phyloP scores from a whole-genome alignment of 1,284 basidiomycete genomes.

The Tilletia indica region DNA sequence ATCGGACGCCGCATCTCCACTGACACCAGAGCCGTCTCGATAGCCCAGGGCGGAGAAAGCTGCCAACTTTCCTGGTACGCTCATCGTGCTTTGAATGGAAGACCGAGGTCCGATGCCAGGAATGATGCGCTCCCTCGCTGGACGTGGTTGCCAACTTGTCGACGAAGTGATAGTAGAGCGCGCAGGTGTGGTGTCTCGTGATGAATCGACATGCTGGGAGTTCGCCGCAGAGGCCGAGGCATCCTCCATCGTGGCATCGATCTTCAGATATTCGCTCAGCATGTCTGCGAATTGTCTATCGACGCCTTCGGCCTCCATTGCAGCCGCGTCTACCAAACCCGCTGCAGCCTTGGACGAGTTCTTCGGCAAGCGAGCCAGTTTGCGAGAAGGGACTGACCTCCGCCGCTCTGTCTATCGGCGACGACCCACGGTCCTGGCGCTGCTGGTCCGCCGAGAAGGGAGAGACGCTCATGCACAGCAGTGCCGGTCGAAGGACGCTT shows the following conservation, averaged over 20 bases:
- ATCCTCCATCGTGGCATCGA: not conserved
- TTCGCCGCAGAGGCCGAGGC: not conserved
- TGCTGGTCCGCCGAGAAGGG: not conserved
- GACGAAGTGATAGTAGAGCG: not conserved
- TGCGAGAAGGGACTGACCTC: not conserved
- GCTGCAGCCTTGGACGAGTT: not conserved
- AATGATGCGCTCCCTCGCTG: slow-evolving; percentile 7
- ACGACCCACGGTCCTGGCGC: slow-evolving; percentile 9
- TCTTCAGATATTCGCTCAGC: not conserved
- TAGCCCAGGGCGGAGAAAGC: not conserved
- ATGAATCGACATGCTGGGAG: not conserved
- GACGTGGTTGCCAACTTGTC: not conserved
- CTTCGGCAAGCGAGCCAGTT: not conserved
- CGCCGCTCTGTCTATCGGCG: not conserved
- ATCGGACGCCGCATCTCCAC: not conserved
- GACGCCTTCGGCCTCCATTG: slow-evolving; percentile 9
- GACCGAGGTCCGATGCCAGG: slow-evolving; percentile 2
- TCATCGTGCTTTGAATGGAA: not conserved
- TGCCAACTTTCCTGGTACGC: too few relatives aligned
- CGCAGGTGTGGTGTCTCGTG: not conserved
- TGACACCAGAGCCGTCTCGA: not conserved
- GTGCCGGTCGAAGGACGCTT: not conserved
- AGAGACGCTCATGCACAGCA: not conserved
- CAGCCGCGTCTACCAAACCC: not conserved
- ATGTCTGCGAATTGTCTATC: slow-evolving; percentile 12